phyloP scores from a whole-genome alignment of 257 asterid genomes.

The Dorcoceras hygrometricum region DNA sequence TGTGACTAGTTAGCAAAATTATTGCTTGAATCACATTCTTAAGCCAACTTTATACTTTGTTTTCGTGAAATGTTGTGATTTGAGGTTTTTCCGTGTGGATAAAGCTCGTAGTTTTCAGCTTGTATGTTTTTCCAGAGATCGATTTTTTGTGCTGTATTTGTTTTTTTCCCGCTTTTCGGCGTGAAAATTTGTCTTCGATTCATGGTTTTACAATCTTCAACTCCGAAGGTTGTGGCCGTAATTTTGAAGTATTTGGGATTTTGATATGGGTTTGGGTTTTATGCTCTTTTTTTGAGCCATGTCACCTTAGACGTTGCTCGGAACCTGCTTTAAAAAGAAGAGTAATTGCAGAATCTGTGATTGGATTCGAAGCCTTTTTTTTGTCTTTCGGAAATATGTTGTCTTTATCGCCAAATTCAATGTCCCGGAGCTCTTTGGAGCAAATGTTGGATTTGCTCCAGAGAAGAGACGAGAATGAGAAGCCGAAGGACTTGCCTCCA shows the following conservation, averaged over 20 bases:
- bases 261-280: constrained; percentile 41
- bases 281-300: constrained; percentile 35
- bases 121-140: neutral
- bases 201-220: neutral
- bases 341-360: neutral
- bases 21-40: neutral
- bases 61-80: neutral
- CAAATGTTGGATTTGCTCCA: constrained; percentile 85
- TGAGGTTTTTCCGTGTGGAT: neutral
- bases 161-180: constrained; percentile 11
- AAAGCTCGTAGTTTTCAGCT: neutral
- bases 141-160: neutral
- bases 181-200: constrained; percentile 13
- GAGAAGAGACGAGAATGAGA: constrained; percentile 52
- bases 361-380: constrained; percentile 25
- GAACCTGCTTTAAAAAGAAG: neutral
- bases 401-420: constrained; percentile 46
- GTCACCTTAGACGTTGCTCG: constrained; percentile 42
- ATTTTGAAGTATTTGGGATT: constrained; percentile 7
- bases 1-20: neutral
- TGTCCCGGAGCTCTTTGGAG: constrained; percentile 80
- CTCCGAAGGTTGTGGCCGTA: neutral
- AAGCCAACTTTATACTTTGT: neutral
- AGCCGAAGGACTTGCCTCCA: constrained; percentile 70
- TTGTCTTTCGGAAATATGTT: constrained; percentile 45